phyloP scores from a whole-genome alignment of 805 yeast species.

The Starmera caribaea region DNA sequence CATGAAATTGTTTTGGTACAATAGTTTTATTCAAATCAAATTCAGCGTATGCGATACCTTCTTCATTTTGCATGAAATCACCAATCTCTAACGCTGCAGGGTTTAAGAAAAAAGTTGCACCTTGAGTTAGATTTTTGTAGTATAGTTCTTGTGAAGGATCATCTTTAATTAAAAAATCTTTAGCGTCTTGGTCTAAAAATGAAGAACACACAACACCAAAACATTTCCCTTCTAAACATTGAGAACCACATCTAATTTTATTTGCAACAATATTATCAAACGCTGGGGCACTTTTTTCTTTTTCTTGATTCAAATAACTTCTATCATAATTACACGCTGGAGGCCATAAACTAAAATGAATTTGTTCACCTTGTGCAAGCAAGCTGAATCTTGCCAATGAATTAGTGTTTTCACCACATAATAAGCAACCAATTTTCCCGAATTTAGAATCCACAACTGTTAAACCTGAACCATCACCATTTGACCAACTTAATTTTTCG shows the following conservation, averaged over 20 bases:
- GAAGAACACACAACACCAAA: constrained; percentile 16
- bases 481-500: constrained; percentile 15
- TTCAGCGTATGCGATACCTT: constrained; percentile 18
- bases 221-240: constrained; percentile 18
- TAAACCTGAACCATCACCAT: constrained; percentile 16
- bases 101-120: constrained; percentile 14
- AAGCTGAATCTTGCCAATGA: constrained; percentile 17
- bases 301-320: constrained; percentile 3
- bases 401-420: constrained; percentile 18
- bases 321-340: constrained; percentile 6
- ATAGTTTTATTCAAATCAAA: constrained; percentile 15
- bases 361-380: constrained; percentile 16
- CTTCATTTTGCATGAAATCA: constrained; percentile 12
- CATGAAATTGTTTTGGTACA: constrained; percentile 19
- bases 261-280: constrained; percentile 14
- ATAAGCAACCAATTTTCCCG: constrained; percentile 15
- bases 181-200: constrained; percentile 11
- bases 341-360: constrained; percentile 18
- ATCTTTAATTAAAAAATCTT: constrained; percentile 14
- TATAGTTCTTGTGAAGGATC: constrained; percentile 13
- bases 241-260: constrained; percentile 15
- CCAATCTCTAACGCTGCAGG: constrained; percentile 18
- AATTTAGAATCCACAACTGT: constrained; percentile 12
- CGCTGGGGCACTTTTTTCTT: constrained; percentile 1
- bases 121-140: constrained; percentile 12